A percentile compares a stretch with the other conserved stretches of the same genome.
Conservation (phyloP, 352 stramenopile species). For the Discostella stelligera region DNA sequence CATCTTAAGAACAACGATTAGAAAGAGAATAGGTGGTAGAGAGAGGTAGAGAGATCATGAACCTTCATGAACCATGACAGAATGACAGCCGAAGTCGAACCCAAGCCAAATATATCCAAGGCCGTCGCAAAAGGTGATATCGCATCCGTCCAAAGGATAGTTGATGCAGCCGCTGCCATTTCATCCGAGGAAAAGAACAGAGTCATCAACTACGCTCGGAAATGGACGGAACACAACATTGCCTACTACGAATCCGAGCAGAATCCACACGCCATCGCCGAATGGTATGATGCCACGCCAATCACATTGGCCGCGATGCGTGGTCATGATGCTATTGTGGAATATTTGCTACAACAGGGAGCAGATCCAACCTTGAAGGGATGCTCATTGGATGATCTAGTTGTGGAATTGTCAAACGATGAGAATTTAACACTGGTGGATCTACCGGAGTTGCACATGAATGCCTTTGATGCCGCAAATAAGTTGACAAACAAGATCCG, state of each 20-base stretch:
- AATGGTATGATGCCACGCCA: conserved; percentile 38
- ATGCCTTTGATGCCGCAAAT: conserved; percentile 25
- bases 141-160: conserved; percentile 20
- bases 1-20: too few species aligned
- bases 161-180: conserved; percentile 15
- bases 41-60: too few species aligned
- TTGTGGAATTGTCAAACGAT: background rate
- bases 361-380: conserved; percentile 40
- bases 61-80: background rate
- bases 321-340: conserved; percentile 24
- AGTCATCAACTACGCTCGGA: conserved; percentile 16
- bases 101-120: conserved; percentile 20
- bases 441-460: conserved; percentile 23
- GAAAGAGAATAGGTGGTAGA: too few species aligned
- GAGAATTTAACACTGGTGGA: conserved; percentile 3
- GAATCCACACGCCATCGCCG: background rate
- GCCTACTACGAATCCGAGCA: conserved; percentile 9
- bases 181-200: conserved; percentile 18
- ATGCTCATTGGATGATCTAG: conserved; percentile 21
- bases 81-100: background rate
- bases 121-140: conserved; percentile 22
- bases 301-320: conserved; percentile 21
- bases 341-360: conserved; percentile 37
- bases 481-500: conserved; percentile 25
- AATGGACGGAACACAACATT: conserved; percentile 20